Conservation (phyloP, 352 stramenopile genomes). For the Phytophthora cactorum region DNA sequence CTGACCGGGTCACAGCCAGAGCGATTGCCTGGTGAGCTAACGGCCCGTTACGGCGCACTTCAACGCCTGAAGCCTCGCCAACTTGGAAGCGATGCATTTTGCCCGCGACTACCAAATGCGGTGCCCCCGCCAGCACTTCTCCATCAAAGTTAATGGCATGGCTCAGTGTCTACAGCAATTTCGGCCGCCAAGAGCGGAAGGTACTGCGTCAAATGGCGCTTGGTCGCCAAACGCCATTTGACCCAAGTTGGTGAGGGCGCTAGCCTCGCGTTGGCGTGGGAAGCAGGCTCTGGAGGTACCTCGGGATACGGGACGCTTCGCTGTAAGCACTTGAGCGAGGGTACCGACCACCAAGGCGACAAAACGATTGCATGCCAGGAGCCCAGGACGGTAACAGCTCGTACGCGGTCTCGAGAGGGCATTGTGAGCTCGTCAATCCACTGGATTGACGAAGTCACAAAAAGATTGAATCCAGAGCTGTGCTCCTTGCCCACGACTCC, state of each 20-base stretch:
- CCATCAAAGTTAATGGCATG: background rate
- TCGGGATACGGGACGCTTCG: slow-evolving; percentile 36
- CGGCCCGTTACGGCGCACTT: slow-evolving; percentile 20
- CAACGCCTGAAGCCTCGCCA: slow-evolving; percentile 12
- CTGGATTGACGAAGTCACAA: no score
- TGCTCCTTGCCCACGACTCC: background rate
- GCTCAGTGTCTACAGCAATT: no score
- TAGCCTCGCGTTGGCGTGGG: slow-evolving; percentile 5
- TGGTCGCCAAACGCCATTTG: background rate
- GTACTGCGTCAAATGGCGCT: slow-evolving; percentile 11
- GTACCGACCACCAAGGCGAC: slow-evolving; percentile 27
- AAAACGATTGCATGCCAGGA: slow-evolving; percentile 7
- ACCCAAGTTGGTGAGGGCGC: background rate
- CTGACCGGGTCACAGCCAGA: slow-evolving; percentile 32
- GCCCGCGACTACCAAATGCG: slow-evolving; percentile 8
- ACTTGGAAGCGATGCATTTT: background rate
- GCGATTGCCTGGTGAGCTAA: slow-evolving; percentile 36
- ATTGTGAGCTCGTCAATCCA: background rate
- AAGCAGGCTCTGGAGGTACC: slow-evolving; percentile 24
- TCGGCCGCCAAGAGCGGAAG: background rate
- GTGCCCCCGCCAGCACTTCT: background rate
- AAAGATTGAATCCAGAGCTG: no score
- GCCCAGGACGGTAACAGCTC: background rate
- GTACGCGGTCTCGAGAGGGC: background rate
- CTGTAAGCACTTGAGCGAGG: slow-evolving; percentile 20